Evolutionary conservation across 1,284 basidiomycete genomes (phyloP), one percentile per base, ranked within the genome.

Genomic region (Vanrija pseudolonga): DNA sequence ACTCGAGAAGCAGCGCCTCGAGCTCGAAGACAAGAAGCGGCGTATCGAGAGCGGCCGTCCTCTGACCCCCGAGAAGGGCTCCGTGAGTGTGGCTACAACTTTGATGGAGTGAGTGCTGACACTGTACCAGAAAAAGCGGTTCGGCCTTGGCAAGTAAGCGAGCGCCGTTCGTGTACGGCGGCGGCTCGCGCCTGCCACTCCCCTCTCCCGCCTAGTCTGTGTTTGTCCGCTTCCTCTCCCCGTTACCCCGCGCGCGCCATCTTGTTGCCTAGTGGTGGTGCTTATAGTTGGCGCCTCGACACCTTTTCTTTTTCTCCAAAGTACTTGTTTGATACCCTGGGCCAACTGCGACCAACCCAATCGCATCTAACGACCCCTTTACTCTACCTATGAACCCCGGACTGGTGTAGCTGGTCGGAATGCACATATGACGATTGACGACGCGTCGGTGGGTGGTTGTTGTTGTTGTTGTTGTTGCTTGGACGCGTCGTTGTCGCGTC

Each of bases 21-120:
- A 98, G 71, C 82, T 98, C 67, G 95, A 98, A 78, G 95, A 98
- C 76, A 96, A 97, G 87, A 98, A 97, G 85, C 83, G 91, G 77
- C 86, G 89, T 72, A 84, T 98, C 75, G 95, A 98, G 80, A 89
- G 85, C 66, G 94, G 93, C 45, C 83, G 93, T 67, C 91, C 93
- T 59, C 80, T 95, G 73, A 98, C 94, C 45, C 95, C 94, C 36
- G 94, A 97, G 80, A 95, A 95, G 83, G 75, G 72, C 42, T 76
- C 73, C 52, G 76, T 76, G 61, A 66, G 70, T 68, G 14, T 38
- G n/a, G 19, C 6, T 19, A 1, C 2, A 17, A 7, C 3, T 12
- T 12, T 12, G 26, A 26, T 32, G 32, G 17, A 17, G 15, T 4
- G 24, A 11, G 3, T 17, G 28, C 47, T 50, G 46, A 53, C 39